Percentiles rank a stretch among this genome's conserved stretches.
Conservation (phyloP, 208 protist genomes). For the Acanthamoeba castellanii region DNA sequence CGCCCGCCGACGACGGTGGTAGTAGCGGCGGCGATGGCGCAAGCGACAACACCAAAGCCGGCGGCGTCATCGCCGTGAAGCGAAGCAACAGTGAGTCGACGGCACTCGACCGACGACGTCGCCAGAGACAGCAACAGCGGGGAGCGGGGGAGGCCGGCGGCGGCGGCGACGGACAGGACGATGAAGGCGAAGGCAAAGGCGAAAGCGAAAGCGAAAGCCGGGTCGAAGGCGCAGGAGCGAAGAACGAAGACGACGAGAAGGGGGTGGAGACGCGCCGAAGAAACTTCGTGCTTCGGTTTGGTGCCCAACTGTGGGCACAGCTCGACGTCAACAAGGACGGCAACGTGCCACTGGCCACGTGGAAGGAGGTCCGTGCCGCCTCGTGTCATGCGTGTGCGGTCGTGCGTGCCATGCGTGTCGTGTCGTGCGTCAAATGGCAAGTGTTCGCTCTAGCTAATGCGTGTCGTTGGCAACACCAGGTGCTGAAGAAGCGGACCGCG, state of each 20-base stretch:
- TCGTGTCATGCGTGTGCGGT: neutral
- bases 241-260: neutral
- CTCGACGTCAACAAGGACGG: slow-evolving; percentile 1
- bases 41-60: too few species aligned
- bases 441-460: too few species aligned
- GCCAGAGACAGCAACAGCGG: neutral
- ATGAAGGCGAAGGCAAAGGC: too few species aligned
- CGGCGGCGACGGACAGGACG: too few species aligned
- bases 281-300: neutral
- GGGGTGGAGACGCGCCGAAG: neutral
- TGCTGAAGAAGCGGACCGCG: neutral
- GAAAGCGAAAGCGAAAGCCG: too few species aligned
- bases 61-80: neutral
- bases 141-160: too few species aligned
- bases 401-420: neutral
- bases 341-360: neutral
- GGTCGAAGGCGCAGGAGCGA: neutral
- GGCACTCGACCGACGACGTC: neutral
- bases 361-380: neutral
- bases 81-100: neutral
- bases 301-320: neutral
- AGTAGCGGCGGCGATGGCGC: too few species aligned
- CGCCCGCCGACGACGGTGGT: too few species aligned
- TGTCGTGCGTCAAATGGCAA: too few species aligned
- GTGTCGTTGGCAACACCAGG: too few species aligned